A percentile compares a stretch with the other conserved stretches of the same genome.
phyloP scores from a whole-genome alignment of 257 asterid genomes.

The Plectranthus barbatus region DNA sequence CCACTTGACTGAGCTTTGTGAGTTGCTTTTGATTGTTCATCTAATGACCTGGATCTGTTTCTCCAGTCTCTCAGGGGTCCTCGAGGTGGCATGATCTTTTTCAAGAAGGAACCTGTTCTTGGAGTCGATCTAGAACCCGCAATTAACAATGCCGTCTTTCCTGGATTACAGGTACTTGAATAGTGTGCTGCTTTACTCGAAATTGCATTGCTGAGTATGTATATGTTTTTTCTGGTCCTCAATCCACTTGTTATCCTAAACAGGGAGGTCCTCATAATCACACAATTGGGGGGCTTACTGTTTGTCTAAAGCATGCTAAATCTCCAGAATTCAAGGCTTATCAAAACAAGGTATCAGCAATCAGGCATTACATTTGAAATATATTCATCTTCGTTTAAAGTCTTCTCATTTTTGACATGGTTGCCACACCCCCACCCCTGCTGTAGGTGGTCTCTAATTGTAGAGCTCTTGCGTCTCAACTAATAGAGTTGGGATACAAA shows the following conservation, averaged over 20 bases:
- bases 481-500: conserved; percentile 70
- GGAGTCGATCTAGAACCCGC: conserved; percentile 83
- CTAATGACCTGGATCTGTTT: conserved; percentile 16
- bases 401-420: conserved; percentile 11
- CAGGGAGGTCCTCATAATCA: conserved; percentile 98
- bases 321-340: conserved; percentile 71
- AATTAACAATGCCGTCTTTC: conserved; percentile 84
- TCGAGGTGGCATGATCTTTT: conserved; percentile 97
- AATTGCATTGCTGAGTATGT: not conserved
- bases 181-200: not conserved
- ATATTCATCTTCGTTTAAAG: not conserved
- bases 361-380: not conserved
- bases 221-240: not conserved
- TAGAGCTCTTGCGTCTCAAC: conserved; percentile 76
- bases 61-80: conserved; percentile 93
- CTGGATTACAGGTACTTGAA: conserved; percentile 76
- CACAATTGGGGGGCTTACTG: conserved; percentile 90
- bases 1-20: not conserved
- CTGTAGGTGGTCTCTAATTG: conserved; percentile 75
- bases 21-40: not conserved
- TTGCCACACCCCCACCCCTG: not conserved
- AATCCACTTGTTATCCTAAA: conserved; percentile 1
- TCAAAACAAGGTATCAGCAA: conserved; percentile 56
- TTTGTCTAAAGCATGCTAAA: conserved; percentile 71
- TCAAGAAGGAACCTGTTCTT: conserved; percentile 78